These are phyloP conservation scores for Myxozyma lipomycoides DNA, from an alignment of 805 yeast genomes.

Conservation along the genomic window DNA sequence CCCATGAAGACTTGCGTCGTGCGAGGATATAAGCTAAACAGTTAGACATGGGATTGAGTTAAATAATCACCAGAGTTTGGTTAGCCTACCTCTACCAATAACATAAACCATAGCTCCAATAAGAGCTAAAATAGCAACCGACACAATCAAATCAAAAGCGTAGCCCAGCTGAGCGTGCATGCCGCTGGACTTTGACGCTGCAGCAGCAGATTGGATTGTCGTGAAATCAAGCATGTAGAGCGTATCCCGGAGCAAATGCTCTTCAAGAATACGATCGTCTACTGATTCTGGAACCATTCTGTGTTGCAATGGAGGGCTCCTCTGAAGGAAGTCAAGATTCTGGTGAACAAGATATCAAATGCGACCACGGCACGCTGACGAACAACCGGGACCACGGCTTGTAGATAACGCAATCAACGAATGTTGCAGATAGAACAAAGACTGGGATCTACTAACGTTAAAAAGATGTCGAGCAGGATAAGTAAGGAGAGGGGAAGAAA, in stretches of 20 bases:
- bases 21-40: constrained; percentile 2
- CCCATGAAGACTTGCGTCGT: constrained; percentile 2
- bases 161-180: constrained; percentile 3
- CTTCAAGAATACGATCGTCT: constrained; percentile 27
- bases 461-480: no score
- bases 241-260: constrained; percentile 24
- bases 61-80: neutral
- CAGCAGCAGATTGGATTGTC: constrained; percentile 3
- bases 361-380: no score
- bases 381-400: no score
- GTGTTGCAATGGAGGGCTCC: neutral
- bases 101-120: constrained; percentile 5
- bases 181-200: constrained; percentile 12
- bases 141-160: constrained; percentile 4
- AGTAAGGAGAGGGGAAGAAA: no score
- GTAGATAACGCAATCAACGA: no score
- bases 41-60: neutral
- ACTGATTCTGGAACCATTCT: constrained; percentile 27
- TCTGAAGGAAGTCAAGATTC: no score
- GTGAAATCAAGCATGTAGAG: constrained; percentile 23
- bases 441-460: no score
- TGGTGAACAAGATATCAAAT: no score
- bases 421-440: no score
- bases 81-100: constrained; percentile 5
- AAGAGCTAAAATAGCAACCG: constrained; percentile 1